Evolutionary conservation across 1,139 yeast genomes (phyloP).

Genomic region (Scheffersomyces lignicola): DNA sequence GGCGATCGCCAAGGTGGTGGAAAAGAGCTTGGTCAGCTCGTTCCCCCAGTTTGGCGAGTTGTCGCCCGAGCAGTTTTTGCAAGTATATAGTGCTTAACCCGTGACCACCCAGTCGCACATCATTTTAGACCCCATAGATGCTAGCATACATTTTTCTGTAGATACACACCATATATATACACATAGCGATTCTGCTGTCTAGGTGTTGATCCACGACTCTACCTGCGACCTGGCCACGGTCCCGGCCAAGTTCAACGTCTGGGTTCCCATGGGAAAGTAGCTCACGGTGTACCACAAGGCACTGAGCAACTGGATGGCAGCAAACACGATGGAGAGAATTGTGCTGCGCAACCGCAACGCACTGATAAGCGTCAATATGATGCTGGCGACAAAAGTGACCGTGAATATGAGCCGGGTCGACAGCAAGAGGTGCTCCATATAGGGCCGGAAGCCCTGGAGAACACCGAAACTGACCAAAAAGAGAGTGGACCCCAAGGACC

Average conservation of each 20-base stretch:
- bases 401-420: slow-evolving; percentile 55
- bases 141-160: too few species aligned
- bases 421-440: slow-evolving; percentile 48
- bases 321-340: slow-evolving; percentile 50
- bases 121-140: too few species aligned
- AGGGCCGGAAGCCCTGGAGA: slow-evolving; percentile 52
- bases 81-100: slow-evolving; percentile 13
- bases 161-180: slow-evolving; percentile 9
- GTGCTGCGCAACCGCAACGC: slow-evolving; percentile 49
- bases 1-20: slow-evolving; percentile 48
- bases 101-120: too few species aligned
- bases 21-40: slow-evolving; percentile 37
- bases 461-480: slow-evolving; percentile 60
- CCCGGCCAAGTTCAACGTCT: slow-evolving; percentile 54
- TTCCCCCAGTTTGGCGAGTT: slow-evolving; percentile 30
- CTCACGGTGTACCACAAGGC: slow-evolving; percentile 61
- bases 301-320: slow-evolving; percentile 50
- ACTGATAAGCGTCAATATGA: slow-evolving; percentile 48
- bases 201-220: slow-evolving; percentile 56
- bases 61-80: slow-evolving; percentile 11
- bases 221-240: slow-evolving; percentile 58
- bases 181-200: slow-evolving; percentile 8
- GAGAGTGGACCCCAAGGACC: slow-evolving; percentile 62
- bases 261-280: slow-evolving; percentile 62
- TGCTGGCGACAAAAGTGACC: slow-evolving; percentile 47